These are phyloP conservation scores for Plasmodiophora brassicae DNA, from an alignment of 208 protist genomes.

Conservation along the genomic window DNA sequence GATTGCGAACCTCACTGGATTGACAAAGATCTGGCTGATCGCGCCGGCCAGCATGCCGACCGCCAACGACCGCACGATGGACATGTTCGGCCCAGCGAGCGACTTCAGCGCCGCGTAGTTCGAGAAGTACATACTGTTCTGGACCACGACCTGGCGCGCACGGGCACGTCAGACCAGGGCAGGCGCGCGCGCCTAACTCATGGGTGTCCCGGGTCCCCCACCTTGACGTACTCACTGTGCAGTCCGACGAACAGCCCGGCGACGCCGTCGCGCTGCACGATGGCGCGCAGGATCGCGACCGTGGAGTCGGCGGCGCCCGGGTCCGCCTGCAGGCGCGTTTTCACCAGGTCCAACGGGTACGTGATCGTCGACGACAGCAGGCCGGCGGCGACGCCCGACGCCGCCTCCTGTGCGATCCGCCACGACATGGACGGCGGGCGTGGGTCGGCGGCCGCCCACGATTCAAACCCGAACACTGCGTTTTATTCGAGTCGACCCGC, in stretches of 20 bases:
- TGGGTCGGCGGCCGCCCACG: too few species aligned
- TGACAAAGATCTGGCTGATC: neutral
- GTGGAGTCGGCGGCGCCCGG: neutral
- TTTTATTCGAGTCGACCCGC: too few species aligned
- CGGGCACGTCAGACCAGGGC: too few species aligned
- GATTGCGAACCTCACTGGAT: neutral
- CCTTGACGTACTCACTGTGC: neutral
- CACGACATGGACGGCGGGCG: neutral
- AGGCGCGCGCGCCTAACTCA: too few species aligned
- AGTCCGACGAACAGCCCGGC: constrained; percentile 9
- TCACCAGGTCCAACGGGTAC: constrained; percentile 1
- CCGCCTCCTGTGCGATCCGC: neutral
- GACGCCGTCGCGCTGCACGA: neutral
- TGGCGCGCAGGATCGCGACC: constrained; percentile 2
- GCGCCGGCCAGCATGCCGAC: neutral
- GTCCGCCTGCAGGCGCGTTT: neutral
- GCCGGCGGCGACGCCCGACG: neutral
- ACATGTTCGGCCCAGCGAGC: neutral
- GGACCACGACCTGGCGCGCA: constrained; percentile 22
- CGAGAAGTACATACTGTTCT: neutral
- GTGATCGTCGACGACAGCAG: neutral
- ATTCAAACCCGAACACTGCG: too few species aligned
- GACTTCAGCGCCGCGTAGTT: neutral
- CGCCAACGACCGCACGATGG: neutral
- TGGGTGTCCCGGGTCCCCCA: too few species aligned